Evolutionary conservation across 140 eudicot species (phyloP).

Genomic region (Artemisia princeps): DNA sequence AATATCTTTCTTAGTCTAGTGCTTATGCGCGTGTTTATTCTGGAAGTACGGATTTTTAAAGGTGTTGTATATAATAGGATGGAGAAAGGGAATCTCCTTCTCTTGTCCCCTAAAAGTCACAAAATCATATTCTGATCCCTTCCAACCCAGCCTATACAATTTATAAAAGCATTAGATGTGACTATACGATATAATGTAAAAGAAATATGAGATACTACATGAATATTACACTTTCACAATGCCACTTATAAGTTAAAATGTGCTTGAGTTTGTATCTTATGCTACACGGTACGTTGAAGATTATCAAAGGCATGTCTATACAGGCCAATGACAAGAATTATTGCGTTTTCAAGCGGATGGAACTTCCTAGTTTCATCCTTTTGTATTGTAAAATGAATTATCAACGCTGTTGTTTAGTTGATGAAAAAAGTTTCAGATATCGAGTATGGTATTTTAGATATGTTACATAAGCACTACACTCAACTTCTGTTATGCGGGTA

Average conservation of each 20-base stretch:
- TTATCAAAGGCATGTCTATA: no score
- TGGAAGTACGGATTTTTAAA: constrained; percentile 12
- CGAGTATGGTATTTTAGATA: no score
- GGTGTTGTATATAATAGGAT: constrained; percentile 23
- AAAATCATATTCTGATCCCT: constrained; percentile 55
- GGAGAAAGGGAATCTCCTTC: constrained; percentile 34
- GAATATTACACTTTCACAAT: neutral
- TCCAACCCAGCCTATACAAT: constrained; percentile 38
- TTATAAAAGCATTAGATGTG: constrained; percentile 48
- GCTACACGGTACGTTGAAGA: no score
- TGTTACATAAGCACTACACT: no score
- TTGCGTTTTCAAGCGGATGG: no score
- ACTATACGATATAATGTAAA: constrained; percentile 27
- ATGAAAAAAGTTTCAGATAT: no score
- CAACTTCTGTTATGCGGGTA: no score
- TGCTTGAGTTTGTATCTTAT: no score
- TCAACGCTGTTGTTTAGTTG: no score
- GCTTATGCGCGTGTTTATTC: constrained; percentile 15
- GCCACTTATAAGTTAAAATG: neutral
- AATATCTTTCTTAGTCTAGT: neutral
- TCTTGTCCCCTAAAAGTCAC: constrained; percentile 38
- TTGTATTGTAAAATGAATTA: no score
- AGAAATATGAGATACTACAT: constrained; percentile 13
- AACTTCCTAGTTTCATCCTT: no score
- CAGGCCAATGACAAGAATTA: no score